phyloP scores from a whole-genome alignment of 2,329 filamentous ascomycete genomes.

The Penicillium polonicum region DNA sequence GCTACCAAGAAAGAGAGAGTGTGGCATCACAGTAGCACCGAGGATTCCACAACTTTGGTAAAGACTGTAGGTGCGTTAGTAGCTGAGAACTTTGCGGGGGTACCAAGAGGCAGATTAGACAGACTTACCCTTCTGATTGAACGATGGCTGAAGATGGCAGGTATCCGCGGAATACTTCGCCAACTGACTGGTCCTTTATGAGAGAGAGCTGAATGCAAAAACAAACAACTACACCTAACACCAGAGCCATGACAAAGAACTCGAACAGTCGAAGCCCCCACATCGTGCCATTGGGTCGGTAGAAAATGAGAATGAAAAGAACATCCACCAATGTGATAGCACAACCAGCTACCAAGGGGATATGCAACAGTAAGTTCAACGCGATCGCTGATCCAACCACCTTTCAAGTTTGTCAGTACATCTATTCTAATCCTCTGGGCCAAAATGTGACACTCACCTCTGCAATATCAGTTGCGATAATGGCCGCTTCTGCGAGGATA shows the following conservation, averaged over 20 bases:
- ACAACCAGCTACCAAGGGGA: slow-evolving; percentile 57
- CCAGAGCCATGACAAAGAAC: slow-evolving; percentile 54
- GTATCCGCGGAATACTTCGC: slow-evolving; percentile 55
- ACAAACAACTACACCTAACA: slow-evolving; percentile 57
- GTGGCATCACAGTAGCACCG: slow-evolving; percentile 59
- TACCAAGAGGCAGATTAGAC: neutral
- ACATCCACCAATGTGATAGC: slow-evolving; percentile 58
- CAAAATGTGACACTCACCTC: slow-evolving; percentile 49
- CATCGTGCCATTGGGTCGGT: slow-evolving; percentile 53
- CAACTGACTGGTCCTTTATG: slow-evolving; percentile 50
- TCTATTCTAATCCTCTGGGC: neutral
- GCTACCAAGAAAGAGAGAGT: slow-evolving; percentile 57
- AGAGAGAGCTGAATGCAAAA: slow-evolving; percentile 58
- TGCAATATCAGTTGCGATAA: slow-evolving; percentile 70
- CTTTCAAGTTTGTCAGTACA: slow-evolving; percentile 26
- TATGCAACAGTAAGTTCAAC: slow-evolving; percentile 53
- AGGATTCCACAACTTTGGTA: slow-evolving; percentile 56
- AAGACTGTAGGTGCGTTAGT: slow-evolving; percentile 36
- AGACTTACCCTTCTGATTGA: slow-evolving; percentile 49
- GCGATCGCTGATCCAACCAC: slow-evolving; percentile 59
- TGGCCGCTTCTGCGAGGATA: slow-evolving; percentile 63
- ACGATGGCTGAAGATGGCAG: slow-evolving; percentile 55
- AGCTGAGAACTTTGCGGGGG: neutral
- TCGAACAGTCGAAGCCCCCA: slow-evolving; percentile 54
- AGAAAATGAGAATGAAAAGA: slow-evolving; percentile 57